Base-by-base conservation (phyloP, 2,329 filamentous ascomycete genomes). In the Ampelomyces quisqualis region DNA sequence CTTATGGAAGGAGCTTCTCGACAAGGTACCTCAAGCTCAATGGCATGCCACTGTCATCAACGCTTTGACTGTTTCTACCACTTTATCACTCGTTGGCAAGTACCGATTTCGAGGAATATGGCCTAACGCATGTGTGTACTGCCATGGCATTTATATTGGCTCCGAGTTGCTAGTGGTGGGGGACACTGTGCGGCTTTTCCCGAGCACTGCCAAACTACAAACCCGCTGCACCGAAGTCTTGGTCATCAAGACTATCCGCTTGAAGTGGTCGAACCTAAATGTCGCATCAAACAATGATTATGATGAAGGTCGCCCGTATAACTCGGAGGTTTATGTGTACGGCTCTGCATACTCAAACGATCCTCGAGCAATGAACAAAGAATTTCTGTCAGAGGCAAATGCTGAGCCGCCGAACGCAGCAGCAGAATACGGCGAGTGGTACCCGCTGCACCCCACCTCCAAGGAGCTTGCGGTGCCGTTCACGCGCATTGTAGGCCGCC, bases 111-210 rank as follows among this genome's bases (percentile, higher is more conserved):
- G 63, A 15, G 80, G 80, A 0, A 59, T 49, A 1, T 82, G 79
- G 77, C 77, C 78, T 0, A 60, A 75, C 11, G 78, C 77, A 0
- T 68, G 63, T 0, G 69, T 84, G n/a, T 73, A 71, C 37, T 76
- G 72, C 42, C 70, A 72, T 34, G 79, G 76, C 0, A 70, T 82
- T 5, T 82, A 74, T 45, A 58, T 84, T 2, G 80, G 81, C 0
- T 56, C 75, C 3, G 81, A 84, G 53, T 64, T 82, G 20, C 57
- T 83, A 8, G 65, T 71, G 4, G 57, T 76, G 4, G 77, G 77
- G 1, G 81, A 84, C 45, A 64, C 70, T 0, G 73, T 82, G 2
- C 76, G 79, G 4, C 58, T 84, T 3, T 42, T 64, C 0, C 67
- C 63, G 2, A 53, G 53, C 38, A 18, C 27, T 1, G 37, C 15